Evolutionary conservation across 768 basidiomycete genomes (phyloP).

Genomic region (Hygrophoropsis aurantiaca): DNA sequence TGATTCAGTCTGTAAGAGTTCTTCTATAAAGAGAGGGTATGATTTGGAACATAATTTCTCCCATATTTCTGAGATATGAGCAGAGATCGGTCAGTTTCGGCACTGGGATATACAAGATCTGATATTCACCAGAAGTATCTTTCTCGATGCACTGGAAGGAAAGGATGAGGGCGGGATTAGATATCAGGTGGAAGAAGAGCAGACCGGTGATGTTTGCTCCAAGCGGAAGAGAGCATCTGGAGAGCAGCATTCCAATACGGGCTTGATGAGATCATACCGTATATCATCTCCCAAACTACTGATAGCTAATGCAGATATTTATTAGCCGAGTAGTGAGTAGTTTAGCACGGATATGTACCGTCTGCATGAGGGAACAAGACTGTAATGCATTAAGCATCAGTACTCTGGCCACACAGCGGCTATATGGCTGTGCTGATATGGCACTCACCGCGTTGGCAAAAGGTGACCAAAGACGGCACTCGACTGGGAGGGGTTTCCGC

Average conservation of each 20-base stretch:
- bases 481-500: conserved; percentile 35
- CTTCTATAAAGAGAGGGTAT: conserved; percentile 54
- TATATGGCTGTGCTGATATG: conserved; percentile 3
- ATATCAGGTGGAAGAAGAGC: conserved; percentile 7
- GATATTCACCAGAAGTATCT: conserved; percentile 52
- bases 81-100: conserved; percentile 4
- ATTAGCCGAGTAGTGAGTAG: conserved; percentile 1
- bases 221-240: conserved; percentile 67
- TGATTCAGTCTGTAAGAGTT: conserved; percentile 39
- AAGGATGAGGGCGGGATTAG: conserved; percentile 11
- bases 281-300: conserved; percentile 59
- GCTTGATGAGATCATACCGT: conserved; percentile 64
- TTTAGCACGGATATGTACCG: conserved; percentile 38
- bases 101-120: not conserved
- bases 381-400: conserved; percentile 26
- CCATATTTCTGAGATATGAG: conserved; percentile 58
- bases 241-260: conserved; percentile 72
- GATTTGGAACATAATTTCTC: conserved; percentile 59
- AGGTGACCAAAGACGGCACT: conserved; percentile 62
- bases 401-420: conserved; percentile 1
- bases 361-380: conserved; percentile 63
- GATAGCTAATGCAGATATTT: conserved; percentile 47
- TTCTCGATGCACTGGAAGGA: conserved; percentile 47
- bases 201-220: conserved; percentile 71
- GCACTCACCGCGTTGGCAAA: conserved; percentile 70